Percentiles rank a stretch among this genome's conserved stretches.
phyloP scores from a whole-genome alignment of 305 asterid species.

The Fraxinus platypoda region DNA sequence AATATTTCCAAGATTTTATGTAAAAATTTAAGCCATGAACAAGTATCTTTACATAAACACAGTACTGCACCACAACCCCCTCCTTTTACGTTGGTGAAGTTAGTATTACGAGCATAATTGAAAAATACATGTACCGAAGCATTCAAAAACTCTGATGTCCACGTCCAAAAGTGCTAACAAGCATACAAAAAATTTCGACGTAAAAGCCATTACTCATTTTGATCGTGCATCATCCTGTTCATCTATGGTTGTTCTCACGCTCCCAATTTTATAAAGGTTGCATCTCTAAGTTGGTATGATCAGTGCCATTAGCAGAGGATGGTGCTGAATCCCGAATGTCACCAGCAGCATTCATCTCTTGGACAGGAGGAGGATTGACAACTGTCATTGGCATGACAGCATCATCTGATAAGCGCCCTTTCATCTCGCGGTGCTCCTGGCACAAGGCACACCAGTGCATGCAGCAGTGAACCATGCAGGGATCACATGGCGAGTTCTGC shows the following conservation, averaged over 20 bases:
- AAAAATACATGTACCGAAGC: not conserved
- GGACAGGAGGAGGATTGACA: slow-evolving; percentile 88
- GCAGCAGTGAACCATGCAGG: slow-evolving; percentile 95
- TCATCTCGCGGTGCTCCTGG: slow-evolving; percentile 97
- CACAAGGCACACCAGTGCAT: slow-evolving; percentile 96
- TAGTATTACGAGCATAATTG: not conserved
- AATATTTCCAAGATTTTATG: not conserved
- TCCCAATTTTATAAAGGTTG: slow-evolving; percentile 47
- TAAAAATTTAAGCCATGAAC: not conserved
- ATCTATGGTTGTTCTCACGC: not conserved
- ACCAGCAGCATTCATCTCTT: slow-evolving; percentile 62
- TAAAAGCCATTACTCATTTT: not conserved
- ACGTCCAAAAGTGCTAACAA: not conserved
- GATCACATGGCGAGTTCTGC: slow-evolving; percentile 96
- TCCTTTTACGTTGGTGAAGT: not conserved
- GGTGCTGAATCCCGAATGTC: slow-evolving; percentile 36
- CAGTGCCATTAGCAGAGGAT: slow-evolving; percentile 44
- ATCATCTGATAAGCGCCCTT: slow-evolving; percentile 69
- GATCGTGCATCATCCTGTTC: not conserved
- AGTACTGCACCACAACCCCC: not conserved
- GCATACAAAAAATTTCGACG: not conserved
- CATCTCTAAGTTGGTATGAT: slow-evolving; percentile 70
- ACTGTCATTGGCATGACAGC: slow-evolving; percentile 67
- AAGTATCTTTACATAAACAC: not conserved
- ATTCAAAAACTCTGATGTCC: not conserved